A percentile compares a stretch with the other conserved stretches of the same genome.
These are phyloP conservation scores for Cryptococcus amylolentus DNA, from an alignment of 1,284 basidiomycete genomes.

Conservation along the genomic window DNA sequence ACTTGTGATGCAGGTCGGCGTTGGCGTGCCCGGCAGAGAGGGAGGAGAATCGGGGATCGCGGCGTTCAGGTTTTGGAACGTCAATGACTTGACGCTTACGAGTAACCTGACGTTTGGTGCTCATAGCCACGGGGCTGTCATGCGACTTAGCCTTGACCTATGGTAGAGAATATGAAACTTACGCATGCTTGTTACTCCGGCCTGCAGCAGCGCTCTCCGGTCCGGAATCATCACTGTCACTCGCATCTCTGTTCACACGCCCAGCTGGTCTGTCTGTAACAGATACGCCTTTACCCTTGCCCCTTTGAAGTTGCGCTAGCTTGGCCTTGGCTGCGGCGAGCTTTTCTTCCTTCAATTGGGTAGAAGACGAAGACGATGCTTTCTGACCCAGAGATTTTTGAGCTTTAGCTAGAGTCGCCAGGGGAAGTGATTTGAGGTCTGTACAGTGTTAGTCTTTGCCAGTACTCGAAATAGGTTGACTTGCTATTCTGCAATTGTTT, in stretches of 20 bases:
- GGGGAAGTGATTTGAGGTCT: constrained; percentile 26
- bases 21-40: constrained; percentile 68
- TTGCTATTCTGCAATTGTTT: constrained; percentile 20
- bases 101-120: constrained; percentile 81
- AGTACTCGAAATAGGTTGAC: not conserved
- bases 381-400: constrained; percentile 19
- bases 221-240: constrained; percentile 22
- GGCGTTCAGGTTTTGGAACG: constrained; percentile 60
- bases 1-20: constrained; percentile 63
- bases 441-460: not conserved
- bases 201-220: constrained; percentile 11
- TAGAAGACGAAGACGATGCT: constrained; percentile 6
- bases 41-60: constrained; percentile 86
- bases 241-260: constrained; percentile 8
- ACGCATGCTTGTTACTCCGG: constrained; percentile 77
- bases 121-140: constrained; percentile 72
- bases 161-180: constrained; percentile 46
- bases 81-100: constrained; percentile 74
- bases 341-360: constrained; percentile 13
- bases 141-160: constrained; percentile 2
- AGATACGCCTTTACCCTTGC: constrained; percentile 38
- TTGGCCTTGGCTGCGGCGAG: constrained; percentile 35
- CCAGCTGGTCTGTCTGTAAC: constrained; percentile 17
- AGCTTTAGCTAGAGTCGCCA: constrained; percentile 32
- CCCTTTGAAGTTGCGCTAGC: constrained; percentile 39